These are phyloP conservation scores for Achaetomiella virescens DNA, from an alignment of 495 filamentous ascomycete species.

Conservation along the genomic window DNA sequence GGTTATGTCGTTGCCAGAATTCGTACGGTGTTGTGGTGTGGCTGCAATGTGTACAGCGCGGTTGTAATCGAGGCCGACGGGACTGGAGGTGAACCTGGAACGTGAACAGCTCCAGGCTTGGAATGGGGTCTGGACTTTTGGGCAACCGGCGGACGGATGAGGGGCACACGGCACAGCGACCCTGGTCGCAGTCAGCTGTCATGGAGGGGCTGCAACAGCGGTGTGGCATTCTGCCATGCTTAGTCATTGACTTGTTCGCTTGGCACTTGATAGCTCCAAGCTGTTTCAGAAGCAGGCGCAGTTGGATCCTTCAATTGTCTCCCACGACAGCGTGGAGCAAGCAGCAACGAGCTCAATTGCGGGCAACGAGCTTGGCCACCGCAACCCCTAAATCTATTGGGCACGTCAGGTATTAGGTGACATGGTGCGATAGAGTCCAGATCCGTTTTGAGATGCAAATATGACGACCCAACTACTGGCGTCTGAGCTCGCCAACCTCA, in stretches of 20 bases:
- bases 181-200: not conserved
- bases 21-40: not conserved
- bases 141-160: not conserved
- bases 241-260: conserved; percentile 14
- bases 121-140: not conserved
- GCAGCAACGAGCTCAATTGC: too few relatives aligned
- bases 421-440: not conserved
- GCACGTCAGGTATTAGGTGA: not conserved
- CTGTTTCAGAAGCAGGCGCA: too few relatives aligned
- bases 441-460: conserved; percentile 33
- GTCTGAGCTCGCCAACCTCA: conserved; percentile 82
- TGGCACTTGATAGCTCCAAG: not conserved
- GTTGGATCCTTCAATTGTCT: too few relatives aligned
- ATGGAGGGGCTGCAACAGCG: conserved; percentile 18
- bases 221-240: conserved; percentile 18
- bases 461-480: conserved; percentile 93
- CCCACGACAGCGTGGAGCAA: too few relatives aligned
- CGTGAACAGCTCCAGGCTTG: not conserved
- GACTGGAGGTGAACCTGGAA: not conserved
- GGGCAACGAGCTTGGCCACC: too few relatives aligned
- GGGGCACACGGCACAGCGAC: conserved; percentile 17
- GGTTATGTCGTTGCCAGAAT: not conserved
- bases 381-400: too few relatives aligned
- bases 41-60: not conserved
- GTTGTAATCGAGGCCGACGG: not conserved